phyloP scores from a whole-genome alignment of 352 stramenopile species.

The Globisporangium okanoganense region DNA sequence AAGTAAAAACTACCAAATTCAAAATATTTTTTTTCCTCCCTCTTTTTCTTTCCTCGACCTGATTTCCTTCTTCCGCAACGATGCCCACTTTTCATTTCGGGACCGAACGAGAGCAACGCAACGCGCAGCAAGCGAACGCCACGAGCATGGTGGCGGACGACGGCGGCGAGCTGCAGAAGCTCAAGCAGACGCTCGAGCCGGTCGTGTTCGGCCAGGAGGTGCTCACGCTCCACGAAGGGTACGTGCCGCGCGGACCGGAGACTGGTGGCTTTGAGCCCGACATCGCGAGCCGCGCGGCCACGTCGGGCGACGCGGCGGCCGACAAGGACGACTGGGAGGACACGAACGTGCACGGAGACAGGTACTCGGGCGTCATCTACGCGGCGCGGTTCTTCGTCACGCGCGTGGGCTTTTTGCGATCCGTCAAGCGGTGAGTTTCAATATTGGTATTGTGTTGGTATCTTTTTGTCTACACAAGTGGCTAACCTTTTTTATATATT shows the following conservation, averaged over 20 bases:
- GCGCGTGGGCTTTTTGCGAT: slow-evolving; percentile 74
- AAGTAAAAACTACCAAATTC: no score
- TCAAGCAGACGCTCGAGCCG: slow-evolving; percentile 57
- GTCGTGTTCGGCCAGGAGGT: slow-evolving; percentile 48
- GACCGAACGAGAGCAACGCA: no score
- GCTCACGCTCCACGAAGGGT: slow-evolving; percentile 53
- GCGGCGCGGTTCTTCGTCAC: slow-evolving; percentile 85
- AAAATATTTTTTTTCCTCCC: no score
- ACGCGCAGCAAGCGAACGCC: no score
- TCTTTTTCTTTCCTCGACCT: no score
- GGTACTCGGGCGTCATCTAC: slow-evolving; percentile 83
- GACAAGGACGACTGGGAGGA: slow-evolving; percentile 41
- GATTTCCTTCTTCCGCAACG: no score
- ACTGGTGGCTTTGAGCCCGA: slow-evolving; percentile 60
- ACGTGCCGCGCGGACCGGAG: slow-evolving; percentile 65
- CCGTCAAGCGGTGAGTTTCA: slow-evolving; percentile 50
- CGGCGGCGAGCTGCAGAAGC: slow-evolving; percentile 57
- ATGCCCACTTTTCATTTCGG: no score
- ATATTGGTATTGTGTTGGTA: neutral
- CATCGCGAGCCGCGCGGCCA: slow-evolving; percentile 12
- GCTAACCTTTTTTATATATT: neutral
- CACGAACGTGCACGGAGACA: slow-evolving; percentile 47
- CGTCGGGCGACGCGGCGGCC: slow-evolving; percentile 6
- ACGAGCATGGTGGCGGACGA: slow-evolving; percentile 15
- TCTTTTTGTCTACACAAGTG: slow-evolving; percentile 1